These are phyloP conservation scores for Solanum pennellii DNA, from an alignment of 257 asterid species.

Conservation along the genomic window DNA sequence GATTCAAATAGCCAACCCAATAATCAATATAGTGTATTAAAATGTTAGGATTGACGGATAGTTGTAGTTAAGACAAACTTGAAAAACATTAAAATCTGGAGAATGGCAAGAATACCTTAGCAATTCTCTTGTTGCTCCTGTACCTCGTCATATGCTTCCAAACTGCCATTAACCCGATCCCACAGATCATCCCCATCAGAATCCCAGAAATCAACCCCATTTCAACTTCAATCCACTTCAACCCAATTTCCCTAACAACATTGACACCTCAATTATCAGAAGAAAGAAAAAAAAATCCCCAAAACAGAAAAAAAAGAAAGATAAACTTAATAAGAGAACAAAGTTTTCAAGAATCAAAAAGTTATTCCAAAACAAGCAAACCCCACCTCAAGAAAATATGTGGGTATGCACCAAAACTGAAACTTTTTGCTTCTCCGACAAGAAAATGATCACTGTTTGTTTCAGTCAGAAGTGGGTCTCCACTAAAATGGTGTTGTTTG, in stretches of 20 bases:
- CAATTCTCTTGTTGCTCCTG: constrained; percentile 64
- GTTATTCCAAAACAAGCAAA: not conserved
- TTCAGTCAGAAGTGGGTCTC: not conserved
- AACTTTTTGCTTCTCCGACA: not conserved
- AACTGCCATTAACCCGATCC: constrained; percentile 84
- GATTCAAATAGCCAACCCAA: not conserved
- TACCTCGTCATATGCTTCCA: constrained; percentile 76
- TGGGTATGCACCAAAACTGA: not conserved
- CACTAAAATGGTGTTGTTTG: not conserved
- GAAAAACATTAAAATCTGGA: not conserved
- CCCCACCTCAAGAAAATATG: not conserved
- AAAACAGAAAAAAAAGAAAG: not conserved
- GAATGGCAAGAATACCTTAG: constrained; percentile 43
- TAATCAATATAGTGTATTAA: not conserved
- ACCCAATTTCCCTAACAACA: not conserved
- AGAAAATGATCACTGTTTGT: not conserved
- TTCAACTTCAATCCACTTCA: not conserved
- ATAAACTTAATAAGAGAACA: not conserved
- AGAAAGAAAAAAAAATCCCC: not conserved
- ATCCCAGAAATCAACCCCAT: constrained; percentile 93
- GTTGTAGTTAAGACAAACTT: not conserved
- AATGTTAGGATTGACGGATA: not conserved
- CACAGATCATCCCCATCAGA: constrained; percentile 69
- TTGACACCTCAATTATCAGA: not conserved
- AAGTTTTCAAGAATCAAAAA: not conserved